A percentile compares a stretch with the other conserved stretches of the same genome.
These are phyloP conservation scores for Sodiomyces alkalinus DNA, from an alignment of 2,329 filamentous ascomycete genomes.

Conservation along the genomic window DNA sequence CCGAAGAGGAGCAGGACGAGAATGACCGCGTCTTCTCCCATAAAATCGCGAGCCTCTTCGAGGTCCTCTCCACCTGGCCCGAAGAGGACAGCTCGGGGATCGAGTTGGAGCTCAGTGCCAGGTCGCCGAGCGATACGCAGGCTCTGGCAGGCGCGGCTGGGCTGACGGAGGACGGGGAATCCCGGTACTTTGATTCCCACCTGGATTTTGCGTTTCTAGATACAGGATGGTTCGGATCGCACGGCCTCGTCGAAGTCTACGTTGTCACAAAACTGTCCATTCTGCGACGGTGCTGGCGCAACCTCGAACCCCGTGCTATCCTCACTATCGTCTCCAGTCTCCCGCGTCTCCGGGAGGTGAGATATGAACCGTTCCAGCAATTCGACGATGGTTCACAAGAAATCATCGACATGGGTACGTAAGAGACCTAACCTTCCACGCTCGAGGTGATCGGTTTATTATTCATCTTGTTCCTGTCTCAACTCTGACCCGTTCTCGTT, in stretches of 20 bases:
- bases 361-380: constrained; percentile 10
- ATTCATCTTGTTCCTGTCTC: too few relatives aligned
- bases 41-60: constrained; percentile 11
- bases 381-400: constrained; percentile 7
- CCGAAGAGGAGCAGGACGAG: constrained; percentile 11
- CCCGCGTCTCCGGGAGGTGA: constrained; percentile 7
- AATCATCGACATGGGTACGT: constrained; percentile 7
- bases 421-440: too few relatives aligned
- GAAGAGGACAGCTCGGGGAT: constrained; percentile 6
- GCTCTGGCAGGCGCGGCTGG: constrained; percentile 9
- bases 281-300: constrained; percentile 10
- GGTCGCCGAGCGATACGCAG: constrained; percentile 11
- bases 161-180: constrained; percentile 10
- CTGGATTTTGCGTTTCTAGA: constrained; percentile 9
- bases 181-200: constrained; percentile 11
- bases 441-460: too few relatives aligned
- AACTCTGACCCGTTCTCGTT: too few relatives aligned
- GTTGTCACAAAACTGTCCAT: constrained; percentile 8
- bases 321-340: constrained; percentile 10
- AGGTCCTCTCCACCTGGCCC: constrained; percentile 10
- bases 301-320: constrained; percentile 9
- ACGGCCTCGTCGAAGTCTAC: constrained; percentile 10
- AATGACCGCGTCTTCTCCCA: constrained; percentile 12
- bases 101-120: constrained; percentile 11
- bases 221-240: constrained; percentile 8